These are phyloP conservation scores for Diaporthe aspalathi DNA, from an alignment of 2,329 filamentous ascomycete species.

Conservation along the genomic window DNA sequence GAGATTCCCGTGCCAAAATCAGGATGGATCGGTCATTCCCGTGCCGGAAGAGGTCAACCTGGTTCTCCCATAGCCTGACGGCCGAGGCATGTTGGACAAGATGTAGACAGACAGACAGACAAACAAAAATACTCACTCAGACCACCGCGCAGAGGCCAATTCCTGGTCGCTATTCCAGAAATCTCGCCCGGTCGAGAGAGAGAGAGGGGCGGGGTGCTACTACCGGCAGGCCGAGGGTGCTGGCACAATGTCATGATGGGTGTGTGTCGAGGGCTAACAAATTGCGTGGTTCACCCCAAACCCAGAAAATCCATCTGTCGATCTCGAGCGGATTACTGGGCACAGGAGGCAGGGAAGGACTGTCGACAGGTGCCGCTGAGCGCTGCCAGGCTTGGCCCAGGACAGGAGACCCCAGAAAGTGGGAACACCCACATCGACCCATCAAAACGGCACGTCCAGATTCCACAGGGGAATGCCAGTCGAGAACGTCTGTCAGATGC, in stretches of 20 bases:
- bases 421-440: background rate
- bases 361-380: too few species aligned
- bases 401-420: background rate
- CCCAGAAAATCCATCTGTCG: background rate
- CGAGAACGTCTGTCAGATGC: constrained; percentile 7
- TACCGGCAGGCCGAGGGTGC: background rate
- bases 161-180: background rate
- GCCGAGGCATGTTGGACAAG: too few species aligned
- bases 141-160: background rate
- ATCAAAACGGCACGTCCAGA: background rate
- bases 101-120: too few species aligned
- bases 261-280: background rate
- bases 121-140: background rate
- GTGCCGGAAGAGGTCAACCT: background rate
- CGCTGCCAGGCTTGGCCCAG: background rate
- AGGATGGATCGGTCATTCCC: too few species aligned
- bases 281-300: too few species aligned
- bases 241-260: background rate
- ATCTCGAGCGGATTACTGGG: background rate
- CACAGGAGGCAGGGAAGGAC: constrained; percentile 10
- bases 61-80: too few species aligned
- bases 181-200: too few species aligned
- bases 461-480: background rate
- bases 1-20: too few species aligned
- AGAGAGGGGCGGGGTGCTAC: too few species aligned